phyloP scores from a whole-genome alignment of 176 grass and related monocot species.

The sorghum (Sorghum bicolor) region DNA sequence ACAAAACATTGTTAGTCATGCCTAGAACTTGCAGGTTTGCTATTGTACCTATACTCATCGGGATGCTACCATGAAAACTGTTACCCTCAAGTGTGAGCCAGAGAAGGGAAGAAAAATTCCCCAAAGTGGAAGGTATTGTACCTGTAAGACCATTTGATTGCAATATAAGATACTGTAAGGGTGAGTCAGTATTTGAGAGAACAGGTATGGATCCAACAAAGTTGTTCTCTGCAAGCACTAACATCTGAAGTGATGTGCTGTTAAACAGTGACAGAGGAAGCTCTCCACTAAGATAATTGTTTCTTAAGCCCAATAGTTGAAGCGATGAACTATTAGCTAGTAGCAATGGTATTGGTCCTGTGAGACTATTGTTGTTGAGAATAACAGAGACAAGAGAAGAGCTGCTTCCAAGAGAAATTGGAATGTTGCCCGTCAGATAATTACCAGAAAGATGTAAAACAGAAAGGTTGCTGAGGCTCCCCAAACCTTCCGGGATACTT shows the following conservation, averaged over 20 bases:
- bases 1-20: constrained; percentile 11
- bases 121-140: constrained; percentile 23
- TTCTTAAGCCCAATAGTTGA: neutral
- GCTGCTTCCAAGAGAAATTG: constrained; percentile 5
- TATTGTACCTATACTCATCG: neutral
- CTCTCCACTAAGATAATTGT: constrained; percentile 14
- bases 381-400: constrained; percentile 1
- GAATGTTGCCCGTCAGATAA: constrained; percentile 15
- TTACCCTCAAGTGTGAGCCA: constrained; percentile 8
- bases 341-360: neutral
- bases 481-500: constrained; percentile 11
- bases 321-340: constrained; percentile 8
- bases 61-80: constrained; percentile 19
- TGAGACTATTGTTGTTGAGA: constrained; percentile 31
- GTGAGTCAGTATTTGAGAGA: neutral
- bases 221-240: neutral
- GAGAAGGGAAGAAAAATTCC: constrained; percentile 15
- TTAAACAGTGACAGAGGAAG: constrained; percentile 7
- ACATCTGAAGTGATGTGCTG: neutral
- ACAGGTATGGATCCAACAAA: neutral
- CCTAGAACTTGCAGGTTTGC: neutral
- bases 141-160: constrained; percentile 22
- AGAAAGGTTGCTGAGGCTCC: constrained; percentile 6
- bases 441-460: constrained; percentile 8
- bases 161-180: neutral